These are phyloP conservation scores for Neofusicoccum ribis DNA, from an alignment of 2,329 filamentous ascomycete genomes.

Conservation along the genomic window DNA sequence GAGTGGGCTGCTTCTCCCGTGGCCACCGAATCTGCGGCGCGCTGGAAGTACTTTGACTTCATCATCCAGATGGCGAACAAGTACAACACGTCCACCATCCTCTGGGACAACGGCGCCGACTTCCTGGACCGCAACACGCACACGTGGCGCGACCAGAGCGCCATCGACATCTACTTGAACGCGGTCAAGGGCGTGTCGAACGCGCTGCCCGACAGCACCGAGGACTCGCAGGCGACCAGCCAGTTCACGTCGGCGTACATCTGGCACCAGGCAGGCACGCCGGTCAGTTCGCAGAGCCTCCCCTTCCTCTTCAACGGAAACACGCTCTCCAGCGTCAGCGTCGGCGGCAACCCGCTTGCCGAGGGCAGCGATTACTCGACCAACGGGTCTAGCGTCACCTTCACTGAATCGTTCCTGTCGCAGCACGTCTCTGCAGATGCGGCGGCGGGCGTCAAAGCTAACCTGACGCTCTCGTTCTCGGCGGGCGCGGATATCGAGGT, in stretches of 20 bases:
- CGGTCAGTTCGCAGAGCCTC: constrained; percentile 45
- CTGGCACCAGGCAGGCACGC: constrained; percentile 53
- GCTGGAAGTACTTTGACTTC: constrained; percentile 61
- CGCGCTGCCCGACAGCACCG: constrained; percentile 54
- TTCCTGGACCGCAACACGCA: constrained; percentile 53
- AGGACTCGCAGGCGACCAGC: constrained; percentile 45
- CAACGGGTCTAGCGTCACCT: constrained; percentile 47
- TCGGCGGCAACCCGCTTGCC: constrained; percentile 38
- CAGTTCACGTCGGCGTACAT: constrained; percentile 57
- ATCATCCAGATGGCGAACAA: constrained; percentile 51
- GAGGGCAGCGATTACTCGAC: constrained; percentile 50
- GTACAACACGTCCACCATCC: constrained; percentile 52
- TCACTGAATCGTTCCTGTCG: constrained; percentile 50
- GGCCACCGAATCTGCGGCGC: constrained; percentile 55
- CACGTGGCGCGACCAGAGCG: constrained; percentile 53
- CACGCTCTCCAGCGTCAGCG: constrained; percentile 45
- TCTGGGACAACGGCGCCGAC: constrained; percentile 63
- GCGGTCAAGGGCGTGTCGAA: constrained; percentile 49
- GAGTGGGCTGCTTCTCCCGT: constrained; percentile 57
- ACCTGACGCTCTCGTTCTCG: constrained; percentile 56
- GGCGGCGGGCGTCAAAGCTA: constrained; percentile 49
- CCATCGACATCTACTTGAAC: constrained; percentile 50
- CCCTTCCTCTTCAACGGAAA: constrained; percentile 59
- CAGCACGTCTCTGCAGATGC: constrained; percentile 45
- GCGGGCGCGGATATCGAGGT: constrained; percentile 50